Conservation (phyloP, 805 yeast species). For the Monosporozyma unispora region DNA sequence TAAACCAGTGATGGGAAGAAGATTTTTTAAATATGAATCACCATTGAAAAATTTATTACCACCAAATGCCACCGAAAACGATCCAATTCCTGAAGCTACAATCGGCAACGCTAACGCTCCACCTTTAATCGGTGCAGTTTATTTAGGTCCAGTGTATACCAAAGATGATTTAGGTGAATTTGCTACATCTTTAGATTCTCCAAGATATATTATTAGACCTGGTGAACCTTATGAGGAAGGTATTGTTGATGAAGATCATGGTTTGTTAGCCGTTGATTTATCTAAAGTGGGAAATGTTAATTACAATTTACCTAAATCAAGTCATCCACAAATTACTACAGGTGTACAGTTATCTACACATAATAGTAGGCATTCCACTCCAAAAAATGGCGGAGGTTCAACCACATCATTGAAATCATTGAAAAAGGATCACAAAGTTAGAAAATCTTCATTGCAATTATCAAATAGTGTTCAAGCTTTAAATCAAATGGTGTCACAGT, state of each 20-base stretch:
- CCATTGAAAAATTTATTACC: conserved; percentile 76
- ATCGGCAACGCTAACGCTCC: conserved; percentile 82
- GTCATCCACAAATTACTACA: neutral
- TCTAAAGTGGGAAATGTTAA: neutral
- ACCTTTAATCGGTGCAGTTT: conserved; percentile 89
- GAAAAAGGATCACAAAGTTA: neutral
- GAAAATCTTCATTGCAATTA: neutral
- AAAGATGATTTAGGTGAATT: conserved; percentile 81
- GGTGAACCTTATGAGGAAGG: conserved; percentile 33
- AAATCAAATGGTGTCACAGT: neutral
- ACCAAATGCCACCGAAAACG: conserved; percentile 59
- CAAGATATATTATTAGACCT: conserved; percentile 37
- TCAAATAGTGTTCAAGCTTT: neutral
- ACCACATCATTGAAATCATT: neutral
- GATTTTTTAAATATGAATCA: conserved; percentile 68
- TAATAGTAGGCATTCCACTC: conserved; percentile 1
- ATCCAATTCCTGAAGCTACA: conserved; percentile 74
- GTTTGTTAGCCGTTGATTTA: conserved; percentile 15
- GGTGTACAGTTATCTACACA: neutral
- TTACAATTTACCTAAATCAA: conserved; percentile 1
- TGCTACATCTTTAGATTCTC: conserved; percentile 40
- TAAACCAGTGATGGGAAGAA: conserved; percentile 57
- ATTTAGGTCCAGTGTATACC: conserved; percentile 61
- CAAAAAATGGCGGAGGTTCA: neutral
- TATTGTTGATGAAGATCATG: conserved; percentile 25